phyloP scores from a whole-genome alignment of 495 filamentous ascomycete genomes.

The Podospora conica region DNA sequence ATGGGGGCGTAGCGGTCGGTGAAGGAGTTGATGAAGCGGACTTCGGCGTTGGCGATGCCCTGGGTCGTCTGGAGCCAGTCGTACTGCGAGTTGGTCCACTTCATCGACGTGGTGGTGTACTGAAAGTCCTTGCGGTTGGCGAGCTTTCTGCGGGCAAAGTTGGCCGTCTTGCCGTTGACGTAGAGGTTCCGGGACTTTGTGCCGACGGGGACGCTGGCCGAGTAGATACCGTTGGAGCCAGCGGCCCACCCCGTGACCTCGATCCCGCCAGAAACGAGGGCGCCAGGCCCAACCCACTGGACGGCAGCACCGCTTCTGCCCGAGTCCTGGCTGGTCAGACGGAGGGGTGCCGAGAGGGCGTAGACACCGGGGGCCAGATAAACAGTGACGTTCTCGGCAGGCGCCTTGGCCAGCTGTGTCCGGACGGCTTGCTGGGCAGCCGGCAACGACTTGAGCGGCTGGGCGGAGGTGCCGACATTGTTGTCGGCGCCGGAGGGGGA shows the following conservation, averaged over 20 bases:
- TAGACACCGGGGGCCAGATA: constrained; percentile 4
- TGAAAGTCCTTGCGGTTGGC: constrained; percentile 7
- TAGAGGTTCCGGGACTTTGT: constrained; percentile 10
- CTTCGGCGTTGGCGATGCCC: constrained; percentile 5
- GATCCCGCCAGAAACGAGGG: constrained; percentile 3
- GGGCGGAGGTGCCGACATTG: not conserved
- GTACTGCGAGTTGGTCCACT: constrained; percentile 2
- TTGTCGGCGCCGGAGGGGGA: constrained; percentile 5
- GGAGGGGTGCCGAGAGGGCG: constrained; percentile 2
- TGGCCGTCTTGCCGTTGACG: constrained; percentile 11
- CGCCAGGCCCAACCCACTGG: not conserved
- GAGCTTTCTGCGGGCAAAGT: constrained; percentile 8
- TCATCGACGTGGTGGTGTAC: constrained; percentile 7
- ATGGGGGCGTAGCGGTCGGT: constrained; percentile 9
- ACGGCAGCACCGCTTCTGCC: not conserved
- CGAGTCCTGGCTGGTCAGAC: constrained; percentile 7
- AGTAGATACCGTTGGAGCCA: constrained; percentile 2
- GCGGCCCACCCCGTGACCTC: constrained; percentile 6
- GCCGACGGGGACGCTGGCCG: constrained; percentile 7
- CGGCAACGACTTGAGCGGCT: not conserved
- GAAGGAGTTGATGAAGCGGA: constrained; percentile 12
- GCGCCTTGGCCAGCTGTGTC: not conserved
- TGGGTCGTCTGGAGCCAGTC: constrained; percentile 2
- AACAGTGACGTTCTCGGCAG: constrained; percentile 4
- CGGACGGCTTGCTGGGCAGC: constrained; percentile 5